Percentiles rank a stretch among this genome's conserved stretches.
These are phyloP conservation scores for Cordyceps cateniannulata DNA, from an alignment of 2,329 filamentous ascomycete species.

Conservation along the genomic window DNA sequence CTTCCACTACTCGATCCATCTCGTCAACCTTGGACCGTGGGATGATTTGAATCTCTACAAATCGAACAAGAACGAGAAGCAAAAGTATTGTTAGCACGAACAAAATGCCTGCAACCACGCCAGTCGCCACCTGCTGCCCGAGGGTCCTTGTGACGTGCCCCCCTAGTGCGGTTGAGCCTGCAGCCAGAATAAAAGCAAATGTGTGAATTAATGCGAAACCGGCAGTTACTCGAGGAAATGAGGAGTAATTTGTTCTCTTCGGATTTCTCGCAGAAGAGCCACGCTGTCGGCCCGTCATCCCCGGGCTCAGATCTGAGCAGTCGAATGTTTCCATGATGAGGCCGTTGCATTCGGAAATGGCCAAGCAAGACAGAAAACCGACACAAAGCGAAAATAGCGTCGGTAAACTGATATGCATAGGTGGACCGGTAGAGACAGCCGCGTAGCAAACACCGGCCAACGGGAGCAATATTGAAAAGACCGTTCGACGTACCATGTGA, in stretches of 20 bases:
- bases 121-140: conserved; percentile 62
- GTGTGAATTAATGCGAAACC: conserved; percentile 66
- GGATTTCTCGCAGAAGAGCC: conserved; percentile 31
- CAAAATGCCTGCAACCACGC: conserved; percentile 61
- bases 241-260: conserved; percentile 63
- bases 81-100: conserved; percentile 59
- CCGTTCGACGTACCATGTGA: conserved; percentile 59
- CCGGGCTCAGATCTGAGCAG: conserved; percentile 69
- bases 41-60: conserved; percentile 61
- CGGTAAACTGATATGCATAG: conserved; percentile 55
- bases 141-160: conserved; percentile 60
- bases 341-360: conserved; percentile 69
- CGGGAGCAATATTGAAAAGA: conserved; percentile 63
- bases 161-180: conserved; percentile 60
- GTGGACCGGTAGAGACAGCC: conserved; percentile 56
- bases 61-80: conserved; percentile 55
- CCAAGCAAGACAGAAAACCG: conserved; percentile 65
- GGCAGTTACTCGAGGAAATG: conserved; percentile 66
- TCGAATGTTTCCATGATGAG: conserved; percentile 78
- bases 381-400: conserved; percentile 59
- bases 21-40: conserved; percentile 51
- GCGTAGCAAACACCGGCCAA: conserved; percentile 63
- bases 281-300: conserved; percentile 54
- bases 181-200: conserved; percentile 63
- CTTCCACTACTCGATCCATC: conserved; percentile 46